Evolutionary conservation across 1,284 basidiomycete species (phyloP), one percentile per base, ranked within the genome.

Genomic region (Pulchroboletus neoregius): DNA sequence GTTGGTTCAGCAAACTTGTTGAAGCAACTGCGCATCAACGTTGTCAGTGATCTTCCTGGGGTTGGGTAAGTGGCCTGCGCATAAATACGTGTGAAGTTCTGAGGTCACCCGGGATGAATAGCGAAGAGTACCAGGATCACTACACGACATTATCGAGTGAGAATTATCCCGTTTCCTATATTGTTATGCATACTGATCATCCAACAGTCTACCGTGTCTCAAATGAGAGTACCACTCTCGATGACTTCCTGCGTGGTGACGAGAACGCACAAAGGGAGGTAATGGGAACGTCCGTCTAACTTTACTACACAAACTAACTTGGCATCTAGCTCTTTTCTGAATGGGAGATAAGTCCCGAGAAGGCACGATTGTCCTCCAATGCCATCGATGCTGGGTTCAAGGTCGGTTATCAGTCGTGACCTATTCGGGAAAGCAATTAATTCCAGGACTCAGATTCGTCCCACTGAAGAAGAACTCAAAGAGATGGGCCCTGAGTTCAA

Each of bases 401-500:
- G 77, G 78, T 73, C 39, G n/a, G 45, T 47, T 24, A 20, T 30
- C 5, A 16, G 23, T 23, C 20, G 9, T 12, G n/a, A 26, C 23
- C 18, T 13, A 10, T 42, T 18, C 24, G 5, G 6, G n/a, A 31
- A 22, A 8, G 18, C 4, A 16, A 26, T 48, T 23, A 8, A 55
- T 20, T 27, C 3, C 22, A 38, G 6, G 18, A 8, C 18, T 10
- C 51, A 79, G 78, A 81, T 85, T 52, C 81, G 83, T 26, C 84
- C 84, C 0, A 81, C 77, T 1, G 76, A 76, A 54, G 77, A 73
- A 49, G 84, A 87, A 58, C 67, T 85, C 43, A 82, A 82, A 58
- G 80, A 82, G 65, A 84, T 86, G 82, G 82, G 82, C 15, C 81
- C 82, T n/a, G 83, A 84, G 53, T 85, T 85, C 68, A 80, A 82